Evolutionary conservation across 192 early-diverging fungal genomes (phyloP).

Genomic region (Chytriomyces confervae): DNA sequence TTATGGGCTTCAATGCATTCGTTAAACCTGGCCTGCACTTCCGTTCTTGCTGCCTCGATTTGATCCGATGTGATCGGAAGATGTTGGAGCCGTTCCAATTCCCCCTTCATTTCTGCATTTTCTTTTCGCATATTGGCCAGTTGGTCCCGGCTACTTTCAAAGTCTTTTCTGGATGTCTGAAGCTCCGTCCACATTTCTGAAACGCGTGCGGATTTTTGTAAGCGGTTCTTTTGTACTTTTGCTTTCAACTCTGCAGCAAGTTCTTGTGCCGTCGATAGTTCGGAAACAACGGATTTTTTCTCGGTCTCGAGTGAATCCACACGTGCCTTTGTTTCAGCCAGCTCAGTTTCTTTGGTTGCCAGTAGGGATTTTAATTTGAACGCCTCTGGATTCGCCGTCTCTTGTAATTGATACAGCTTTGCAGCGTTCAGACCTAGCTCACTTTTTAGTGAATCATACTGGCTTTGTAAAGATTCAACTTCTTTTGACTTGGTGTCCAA

Average conservation of each 20-base stretch:
- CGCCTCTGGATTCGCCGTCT: neutral
- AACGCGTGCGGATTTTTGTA: constrained; percentile 13
- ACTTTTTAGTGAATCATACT: neutral
- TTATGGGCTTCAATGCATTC: neutral
- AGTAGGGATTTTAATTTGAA: neutral
- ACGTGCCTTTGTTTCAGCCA: neutral
- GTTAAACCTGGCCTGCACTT: neutral
- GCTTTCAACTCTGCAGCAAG: neutral
- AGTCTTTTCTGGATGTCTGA: constrained; percentile 10
- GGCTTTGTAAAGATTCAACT: neutral
- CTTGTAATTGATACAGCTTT: neutral
- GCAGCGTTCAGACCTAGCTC: neutral
- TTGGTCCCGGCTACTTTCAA: neutral
- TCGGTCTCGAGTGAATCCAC: neutral
- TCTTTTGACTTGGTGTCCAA: neutral
- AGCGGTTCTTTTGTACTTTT: constrained; percentile 1
- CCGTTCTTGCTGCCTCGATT: neutral
- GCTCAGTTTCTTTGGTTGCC: neutral
- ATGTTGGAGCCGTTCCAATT: neutral
- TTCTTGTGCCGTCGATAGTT: neutral
- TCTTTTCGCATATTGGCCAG: neutral
- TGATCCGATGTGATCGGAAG: neutral
- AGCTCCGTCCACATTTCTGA: constrained; percentile 33
- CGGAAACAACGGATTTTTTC: neutral
- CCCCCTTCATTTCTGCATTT: neutral